Conservation (phyloP, 1,284 basidiomycete species). For the Entoloma clypeatum region DNA sequence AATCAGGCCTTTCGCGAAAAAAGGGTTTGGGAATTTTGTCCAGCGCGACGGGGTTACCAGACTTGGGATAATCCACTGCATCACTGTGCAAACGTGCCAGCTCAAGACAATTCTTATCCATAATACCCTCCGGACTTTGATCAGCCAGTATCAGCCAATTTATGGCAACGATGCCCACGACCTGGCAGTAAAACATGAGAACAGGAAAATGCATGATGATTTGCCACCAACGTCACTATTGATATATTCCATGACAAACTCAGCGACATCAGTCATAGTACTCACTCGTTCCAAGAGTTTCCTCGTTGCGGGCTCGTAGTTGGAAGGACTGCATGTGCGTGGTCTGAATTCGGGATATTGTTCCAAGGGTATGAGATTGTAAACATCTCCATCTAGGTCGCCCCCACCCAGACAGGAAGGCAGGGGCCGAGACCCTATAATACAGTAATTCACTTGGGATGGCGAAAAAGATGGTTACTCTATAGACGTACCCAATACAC, state of each 20-base stretch:
- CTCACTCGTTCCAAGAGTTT: constrained; percentile 49
- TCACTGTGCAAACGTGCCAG: constrained; percentile 67
- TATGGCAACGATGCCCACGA: constrained; percentile 57
- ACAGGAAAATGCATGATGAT: constrained; percentile 1
- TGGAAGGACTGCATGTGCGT: constrained; percentile 38
- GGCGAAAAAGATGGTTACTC: neutral
- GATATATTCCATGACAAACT: constrained; percentile 73
- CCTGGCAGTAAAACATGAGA: constrained; percentile 29
- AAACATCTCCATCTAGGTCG: constrained; percentile 60
- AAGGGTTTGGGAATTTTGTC: constrained; percentile 45
- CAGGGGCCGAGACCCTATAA: constrained; percentile 50
- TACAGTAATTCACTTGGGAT: neutral
- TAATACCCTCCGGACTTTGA: constrained; percentile 48
- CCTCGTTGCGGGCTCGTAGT: constrained; percentile 47
- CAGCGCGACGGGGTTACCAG: constrained; percentile 52
- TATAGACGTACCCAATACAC: constrained; percentile 47
- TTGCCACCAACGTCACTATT: constrained; percentile 49
- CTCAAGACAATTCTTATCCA: constrained; percentile 55
- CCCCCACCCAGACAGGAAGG: constrained; percentile 63
- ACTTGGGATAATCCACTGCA: constrained; percentile 69
- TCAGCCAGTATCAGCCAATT: constrained; percentile 70
- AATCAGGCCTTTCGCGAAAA: constrained; percentile 46
- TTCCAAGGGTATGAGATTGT: constrained; percentile 48
- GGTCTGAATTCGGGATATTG: constrained; percentile 36
- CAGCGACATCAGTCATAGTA: constrained; percentile 66